Evolutionary conservation across 805 yeast genomes (phyloP).

Genomic region (Tetrapisispora taiwanensis): DNA sequence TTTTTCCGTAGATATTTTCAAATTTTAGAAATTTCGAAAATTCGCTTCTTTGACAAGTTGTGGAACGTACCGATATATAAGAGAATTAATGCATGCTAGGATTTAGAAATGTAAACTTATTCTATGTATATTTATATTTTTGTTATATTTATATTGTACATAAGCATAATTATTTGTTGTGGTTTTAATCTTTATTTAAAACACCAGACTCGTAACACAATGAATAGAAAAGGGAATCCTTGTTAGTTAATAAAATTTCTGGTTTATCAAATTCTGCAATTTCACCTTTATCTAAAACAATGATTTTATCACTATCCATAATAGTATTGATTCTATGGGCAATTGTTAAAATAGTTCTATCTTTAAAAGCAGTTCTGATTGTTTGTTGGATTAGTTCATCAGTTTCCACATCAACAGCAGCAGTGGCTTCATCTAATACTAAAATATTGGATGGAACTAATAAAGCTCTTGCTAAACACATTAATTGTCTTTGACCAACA

Average conservation of each 20-base stretch:
- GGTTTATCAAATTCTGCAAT: constrained; percentile 75
- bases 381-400: constrained; percentile 71
- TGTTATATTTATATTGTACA: too few species aligned
- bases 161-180: too few species aligned
- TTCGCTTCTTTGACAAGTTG: too few species aligned
- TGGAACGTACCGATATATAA: too few species aligned
- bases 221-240: constrained; percentile 64
- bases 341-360: constrained; percentile 71
- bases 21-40: too few species aligned
- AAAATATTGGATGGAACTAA: constrained; percentile 53
- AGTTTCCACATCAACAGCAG: constrained; percentile 81
- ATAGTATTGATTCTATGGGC: constrained; percentile 80
- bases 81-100: too few species aligned
- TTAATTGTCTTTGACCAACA: constrained; percentile 67
- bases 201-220: constrained; percentile 73
- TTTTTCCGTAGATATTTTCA: too few species aligned
- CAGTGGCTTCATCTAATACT: constrained; percentile 78
- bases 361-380: constrained; percentile 61
- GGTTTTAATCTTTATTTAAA: not conserved
- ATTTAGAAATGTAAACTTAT: too few species aligned
- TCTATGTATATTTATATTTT: too few species aligned
- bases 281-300: constrained; percentile 65
- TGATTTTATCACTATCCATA: constrained; percentile 67
- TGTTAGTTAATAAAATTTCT: constrained; percentile 49
- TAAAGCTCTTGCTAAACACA: constrained; percentile 75